Evolutionary conservation across 78 protist genomes (phyloP).

Genomic region (Diacronema lutheri): DNA sequence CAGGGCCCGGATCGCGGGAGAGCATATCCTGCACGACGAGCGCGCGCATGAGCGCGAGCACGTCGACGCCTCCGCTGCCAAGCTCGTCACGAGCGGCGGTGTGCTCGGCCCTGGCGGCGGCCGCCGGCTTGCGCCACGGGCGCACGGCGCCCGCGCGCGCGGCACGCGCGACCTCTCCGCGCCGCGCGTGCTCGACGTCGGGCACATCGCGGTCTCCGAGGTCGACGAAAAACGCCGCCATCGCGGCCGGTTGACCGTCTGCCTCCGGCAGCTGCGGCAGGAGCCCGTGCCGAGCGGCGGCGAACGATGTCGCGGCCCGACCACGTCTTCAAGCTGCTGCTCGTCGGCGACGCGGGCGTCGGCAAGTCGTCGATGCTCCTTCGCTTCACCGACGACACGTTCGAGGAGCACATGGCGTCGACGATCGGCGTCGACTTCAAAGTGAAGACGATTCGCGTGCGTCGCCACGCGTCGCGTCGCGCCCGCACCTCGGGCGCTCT

Average conservation of each 20-base stretch:
- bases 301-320: not conserved
- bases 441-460: conserved; percentile 25
- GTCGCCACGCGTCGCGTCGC: no score
- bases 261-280: no score
- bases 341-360: conserved; percentile 40
- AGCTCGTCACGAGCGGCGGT: not conserved
- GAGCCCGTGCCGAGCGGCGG: no score
- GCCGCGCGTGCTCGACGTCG: no score
- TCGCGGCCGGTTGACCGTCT: no score
- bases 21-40: not conserved
- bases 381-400: conserved; percentile 75
- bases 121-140: not conserved
- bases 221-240: no score
- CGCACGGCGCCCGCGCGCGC: no score
- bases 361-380: conserved; percentile 78
- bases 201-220: no score
- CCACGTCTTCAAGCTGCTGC: conserved; percentile 12
- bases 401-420: conserved; percentile 70
- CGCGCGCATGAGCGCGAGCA: no score
- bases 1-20: not conserved
- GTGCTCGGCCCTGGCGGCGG: not conserved
- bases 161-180: no score
- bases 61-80: not conserved
- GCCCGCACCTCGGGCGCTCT: no score
- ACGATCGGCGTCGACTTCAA: conserved; percentile 89